Base-by-base conservation (phyloP, 306 rosid species). In the Prunus persica region DNA sequence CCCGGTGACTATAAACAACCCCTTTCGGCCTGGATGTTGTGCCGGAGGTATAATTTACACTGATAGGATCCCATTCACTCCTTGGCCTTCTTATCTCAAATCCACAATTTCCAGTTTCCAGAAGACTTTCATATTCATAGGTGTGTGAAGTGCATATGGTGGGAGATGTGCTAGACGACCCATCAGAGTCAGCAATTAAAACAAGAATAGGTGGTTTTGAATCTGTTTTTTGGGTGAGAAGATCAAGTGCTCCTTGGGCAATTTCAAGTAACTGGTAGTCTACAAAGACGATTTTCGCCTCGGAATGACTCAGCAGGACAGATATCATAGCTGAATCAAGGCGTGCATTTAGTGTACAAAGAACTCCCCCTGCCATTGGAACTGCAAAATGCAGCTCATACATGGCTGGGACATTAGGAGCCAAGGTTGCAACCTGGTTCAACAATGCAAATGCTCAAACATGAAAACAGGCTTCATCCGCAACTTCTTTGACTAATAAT, bases 1-100 rank as follows among this genome's bases (percentile, higher is more conserved):
- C 97, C 20, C 95, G 87, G 47, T 94, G 95, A 70, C 85, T 92
- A 11, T 73, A 94, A 22, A 92, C 92, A 52, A 92, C 97, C 15
- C 95, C 98, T 85, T 94, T 94, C 3, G 98, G 97, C 79, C 87
- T 87, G 54, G 98, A 89, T 45, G 98, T 94, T 24, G 98, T 94
- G 52, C 97, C 97, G 2, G 97, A 94, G 22, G 97, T 94, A 87
- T 92, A 94, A 71, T 90, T 92, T 22, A 94, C 27, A 67, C 95
- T 90, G 79, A 94, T 83, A 20, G 96, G 95, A 80, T 94, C 97
- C 89, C 74, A 89, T 85, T 94, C 98, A 50, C 87, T 86, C 3
- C 65, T 51, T 34, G 98, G 97, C 62, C 78, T 79, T 43, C 80
- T 85, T 19, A 83, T 77, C 62, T 90, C 85, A 76, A 89, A 94